These are phyloP conservation scores for Podaxis sp. DNA, from an alignment of 768 basidiomycete species.

Conservation along the genomic window DNA sequence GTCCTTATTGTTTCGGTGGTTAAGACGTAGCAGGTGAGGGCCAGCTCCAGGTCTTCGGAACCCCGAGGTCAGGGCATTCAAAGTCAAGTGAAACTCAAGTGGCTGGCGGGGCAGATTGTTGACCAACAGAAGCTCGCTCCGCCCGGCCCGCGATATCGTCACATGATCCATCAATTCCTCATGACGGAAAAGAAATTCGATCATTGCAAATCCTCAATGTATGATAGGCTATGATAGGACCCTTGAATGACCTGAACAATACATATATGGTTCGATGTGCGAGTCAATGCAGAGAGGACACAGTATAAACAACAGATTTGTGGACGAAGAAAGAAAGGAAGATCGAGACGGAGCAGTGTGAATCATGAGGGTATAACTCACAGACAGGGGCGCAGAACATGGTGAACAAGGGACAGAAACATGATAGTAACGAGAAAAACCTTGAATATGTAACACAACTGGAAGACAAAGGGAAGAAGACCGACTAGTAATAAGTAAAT, in stretches of 20 bases:
- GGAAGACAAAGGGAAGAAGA: not conserved
- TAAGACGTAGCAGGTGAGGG: too few relatives aligned
- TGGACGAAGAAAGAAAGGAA: not conserved
- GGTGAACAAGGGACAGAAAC: constrained; percentile 5
- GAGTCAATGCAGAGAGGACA: constrained; percentile 1
- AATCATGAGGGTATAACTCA: constrained; percentile 6
- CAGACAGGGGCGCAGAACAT: not conserved
- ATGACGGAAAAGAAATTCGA: too few relatives aligned
- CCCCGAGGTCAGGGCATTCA: too few relatives aligned
- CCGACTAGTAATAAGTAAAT: not conserved
- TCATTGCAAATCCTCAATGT: not conserved
- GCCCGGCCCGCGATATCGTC: too few relatives aligned
- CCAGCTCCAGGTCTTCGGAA: too few relatives aligned
- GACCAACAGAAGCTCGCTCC: too few relatives aligned
- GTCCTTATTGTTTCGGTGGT: too few relatives aligned
- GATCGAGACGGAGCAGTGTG: not conserved
- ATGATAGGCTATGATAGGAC: not conserved
- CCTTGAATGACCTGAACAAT: not conserved
- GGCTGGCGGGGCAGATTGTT: too few relatives aligned
- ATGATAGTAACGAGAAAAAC: constrained; percentile 9
- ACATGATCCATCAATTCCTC: too few relatives aligned
- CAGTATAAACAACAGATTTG: not conserved
- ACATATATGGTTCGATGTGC: constrained; percentile 4
- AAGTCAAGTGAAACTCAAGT: too few relatives aligned
- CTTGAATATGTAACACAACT: not conserved